Evolutionary conservation across 1,139 yeast genomes (phyloP).

Genomic region (Pichiaceae sp.): DNA sequence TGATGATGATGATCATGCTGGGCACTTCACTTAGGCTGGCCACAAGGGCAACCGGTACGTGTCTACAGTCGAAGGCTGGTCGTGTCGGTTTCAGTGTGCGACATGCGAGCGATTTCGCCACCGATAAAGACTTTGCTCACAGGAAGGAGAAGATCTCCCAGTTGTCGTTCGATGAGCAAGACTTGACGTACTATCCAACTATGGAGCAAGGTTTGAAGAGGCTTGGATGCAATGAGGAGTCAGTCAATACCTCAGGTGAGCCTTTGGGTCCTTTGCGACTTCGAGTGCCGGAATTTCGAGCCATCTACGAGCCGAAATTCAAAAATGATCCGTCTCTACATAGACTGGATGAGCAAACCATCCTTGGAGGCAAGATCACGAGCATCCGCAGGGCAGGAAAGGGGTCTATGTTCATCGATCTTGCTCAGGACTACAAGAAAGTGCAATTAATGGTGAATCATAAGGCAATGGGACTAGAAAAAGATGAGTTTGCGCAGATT

Average conservation of each 20-base stretch:
- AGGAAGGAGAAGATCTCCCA: conserved; percentile 22
- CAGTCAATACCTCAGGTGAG: no score
- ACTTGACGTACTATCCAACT: conserved; percentile 19
- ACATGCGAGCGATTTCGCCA: conserved; percentile 14
- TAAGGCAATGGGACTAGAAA: conserved; percentile 33
- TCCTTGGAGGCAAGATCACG: conserved; percentile 48
- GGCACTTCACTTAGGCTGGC: no score
- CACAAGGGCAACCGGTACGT: no score
- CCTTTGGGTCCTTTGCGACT: no score
- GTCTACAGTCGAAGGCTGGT: no score
- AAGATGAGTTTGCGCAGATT: conserved; percentile 34
- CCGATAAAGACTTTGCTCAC: conserved; percentile 33
- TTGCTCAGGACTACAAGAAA: conserved; percentile 46
- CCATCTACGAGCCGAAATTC: conserved; percentile 13
- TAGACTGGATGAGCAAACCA: conserved; percentile 16
- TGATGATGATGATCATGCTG: no score
- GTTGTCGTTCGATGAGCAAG: conserved; percentile 12
- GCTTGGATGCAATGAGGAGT: conserved; percentile 2
- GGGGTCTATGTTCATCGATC: conserved; percentile 59
- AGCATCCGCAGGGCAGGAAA: conserved; percentile 57
- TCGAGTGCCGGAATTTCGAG: conserved; percentile 27
- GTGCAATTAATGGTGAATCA: conserved; percentile 58
- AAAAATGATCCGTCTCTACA: conserved; percentile 16
- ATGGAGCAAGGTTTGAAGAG: conserved; percentile 5
- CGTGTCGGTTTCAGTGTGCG: no score